Evolutionary conservation across 1,284 basidiomycete genomes (phyloP), one percentile per base, ranked within the genome.

Genomic region (Blastosporella zonata): DNA sequence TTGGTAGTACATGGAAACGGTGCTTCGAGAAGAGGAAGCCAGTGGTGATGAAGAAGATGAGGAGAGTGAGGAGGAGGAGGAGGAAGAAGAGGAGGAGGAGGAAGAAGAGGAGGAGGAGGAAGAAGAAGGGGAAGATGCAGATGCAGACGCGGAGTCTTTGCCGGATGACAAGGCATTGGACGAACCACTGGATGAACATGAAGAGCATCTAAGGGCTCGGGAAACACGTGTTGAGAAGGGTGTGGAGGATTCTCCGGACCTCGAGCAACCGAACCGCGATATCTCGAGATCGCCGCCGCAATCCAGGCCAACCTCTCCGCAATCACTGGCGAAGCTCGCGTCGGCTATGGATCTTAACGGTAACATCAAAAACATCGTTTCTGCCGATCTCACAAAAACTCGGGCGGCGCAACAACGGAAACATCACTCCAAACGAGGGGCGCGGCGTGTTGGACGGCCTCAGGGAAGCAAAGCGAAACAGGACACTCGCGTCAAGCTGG

Each of bases 401-500:
- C 79, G 78, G 1, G 74, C 78, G n/a, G 76, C 80, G 47, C 78
- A 88, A 56, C 77, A 84, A 59, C 76, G 76, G 50, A 90, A 88
- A 62, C 79, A 86, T 62, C 87, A 92, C 64, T 78, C 84, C 1
- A 85, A 84, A 63, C 81, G 83, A 53, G 75, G 77, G 8, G 73
- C 75, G 3, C 76, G 78, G 50, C 76, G 80, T 53, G 82, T 78
- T 22, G 91, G 91, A 21, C 75, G 89, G 37, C 73, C 82, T 17
- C 82, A 84, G 59, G 92, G 93, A 13, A 90, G 87, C 63, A 94
- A 95, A 66, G 87, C 84, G 53, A 94, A 93, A 69, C 81, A 82
- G 59, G 87, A 90, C 59, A 77, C 69, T 27, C 75, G 79, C 51
- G 77, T 90, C 25, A 79, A 82, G 60, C 58, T 84, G 8, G 84